Evolutionary conservation across 441 rosid genomes (phyloP).

Genomic region (Pelargonium myrrhifolium): DNA sequence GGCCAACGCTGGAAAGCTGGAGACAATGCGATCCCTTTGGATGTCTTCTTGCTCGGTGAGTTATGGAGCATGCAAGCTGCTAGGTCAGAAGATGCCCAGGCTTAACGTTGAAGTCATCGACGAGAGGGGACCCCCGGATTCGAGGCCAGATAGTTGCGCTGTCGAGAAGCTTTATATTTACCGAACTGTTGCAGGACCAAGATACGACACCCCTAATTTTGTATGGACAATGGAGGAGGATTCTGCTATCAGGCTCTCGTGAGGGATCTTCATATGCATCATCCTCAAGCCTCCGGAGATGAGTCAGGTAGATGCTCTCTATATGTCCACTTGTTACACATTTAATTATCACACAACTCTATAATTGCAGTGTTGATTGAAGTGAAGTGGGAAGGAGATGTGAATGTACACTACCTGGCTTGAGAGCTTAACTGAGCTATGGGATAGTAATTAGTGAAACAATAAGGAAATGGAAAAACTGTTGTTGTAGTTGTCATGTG

Average conservation of each 20-base stretch:
- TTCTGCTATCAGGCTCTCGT: not conserved
- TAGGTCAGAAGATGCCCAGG: slow-evolving; percentile 62
- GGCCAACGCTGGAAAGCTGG: slow-evolving; percentile 77
- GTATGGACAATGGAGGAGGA: slow-evolving; percentile 37
- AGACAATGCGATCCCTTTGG: slow-evolving; percentile 99
- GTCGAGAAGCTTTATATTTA: slow-evolving; percentile 82
- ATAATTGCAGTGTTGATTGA: too few species aligned
- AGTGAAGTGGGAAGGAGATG: too few species aligned
- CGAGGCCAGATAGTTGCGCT: slow-evolving; percentile 38
- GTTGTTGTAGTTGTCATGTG: too few species aligned
- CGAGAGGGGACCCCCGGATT: slow-evolving; percentile 38
- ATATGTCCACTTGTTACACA: too few species aligned
- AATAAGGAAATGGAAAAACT: too few species aligned
- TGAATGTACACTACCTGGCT: too few species aligned
- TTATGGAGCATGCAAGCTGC: slow-evolving; percentile 67
- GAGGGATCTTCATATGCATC: too few species aligned
- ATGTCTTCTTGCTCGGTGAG: slow-evolving; percentile 92
- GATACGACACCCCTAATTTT: slow-evolving; percentile 67
- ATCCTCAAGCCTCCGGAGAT: too few species aligned
- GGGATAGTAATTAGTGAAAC: too few species aligned
- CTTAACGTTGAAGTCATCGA: slow-evolving; percentile 77
- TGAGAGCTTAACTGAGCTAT: too few species aligned
- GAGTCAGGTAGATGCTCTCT: too few species aligned
- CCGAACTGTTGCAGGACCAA: slow-evolving; percentile 60
- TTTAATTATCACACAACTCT: too few species aligned